Base-by-base conservation (phyloP, 345 rosid species). In the Eucalyptus urophylla region DNA sequence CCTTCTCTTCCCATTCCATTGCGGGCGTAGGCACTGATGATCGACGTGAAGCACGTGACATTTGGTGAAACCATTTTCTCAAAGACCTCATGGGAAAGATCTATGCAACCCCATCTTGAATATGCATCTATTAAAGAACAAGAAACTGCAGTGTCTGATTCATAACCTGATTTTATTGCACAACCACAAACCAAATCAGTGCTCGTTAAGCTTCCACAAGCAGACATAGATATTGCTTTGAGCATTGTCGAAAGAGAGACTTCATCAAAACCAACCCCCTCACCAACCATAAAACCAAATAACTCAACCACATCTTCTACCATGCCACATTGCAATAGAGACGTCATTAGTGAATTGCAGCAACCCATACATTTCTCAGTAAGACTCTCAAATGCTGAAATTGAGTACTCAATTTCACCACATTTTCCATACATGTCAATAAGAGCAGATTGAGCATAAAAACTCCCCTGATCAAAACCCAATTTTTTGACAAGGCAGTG, bases 381-480 rank as follows among this genome's bases (percentile, higher is more conserved):
- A 89, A 90, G 88, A 91, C 90, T 90, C 89, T 92, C 92, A 88
- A 91, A 93, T 17, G 93, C 83, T 4, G 92, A 93, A n/a, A 93
- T 87, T 8, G 96, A 95, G 91, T 92, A 93, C 89, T 93, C 93
- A 88, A 95, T 91, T 88, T 94, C 96, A 51, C 93, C 90, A 91
- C 98, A 95, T 91, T 97, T 97, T 17, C 99, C 97, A 58, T 95
- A 95, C 96, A 95, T 93, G 89, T 95, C 93, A 88, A 93, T 95
- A 51, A 96, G 69, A 87, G 95, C 96, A 85, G 98, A 97, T 89
- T 95, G 97, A 58, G 95, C 90, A 92, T 95, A 91, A 45, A 93
- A 90, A 91, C 92, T 92, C 25, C 86, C 88, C 50, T 51, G 85
- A 50, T 92, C 91, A 88, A 95, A 93, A 27, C 97, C 98, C 93